Conservation (phyloP, 306 rosid species). For the Echinosophora koreensis region DNA sequence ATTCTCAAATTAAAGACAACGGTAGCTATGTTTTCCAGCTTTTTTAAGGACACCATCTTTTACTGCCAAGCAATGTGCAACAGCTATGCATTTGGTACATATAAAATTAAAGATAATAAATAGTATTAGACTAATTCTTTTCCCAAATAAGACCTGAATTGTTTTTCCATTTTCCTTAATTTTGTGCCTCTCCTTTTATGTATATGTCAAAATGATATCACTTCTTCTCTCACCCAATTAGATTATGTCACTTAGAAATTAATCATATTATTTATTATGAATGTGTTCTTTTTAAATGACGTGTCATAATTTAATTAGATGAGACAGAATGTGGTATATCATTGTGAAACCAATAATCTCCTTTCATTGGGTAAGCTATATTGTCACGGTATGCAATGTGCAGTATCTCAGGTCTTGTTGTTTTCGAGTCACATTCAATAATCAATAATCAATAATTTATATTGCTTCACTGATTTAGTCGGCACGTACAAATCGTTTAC, state of each 20-base stretch:
- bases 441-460: neutral
- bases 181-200: neutral
- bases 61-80: neutral
- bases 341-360: too few species aligned
- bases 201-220: neutral
- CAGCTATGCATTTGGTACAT: neutral
- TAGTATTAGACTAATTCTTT: neutral
- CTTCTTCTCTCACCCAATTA: too few species aligned
- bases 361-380: neutral
- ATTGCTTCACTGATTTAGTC: neutral
- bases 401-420: neutral
- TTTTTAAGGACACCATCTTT: neutral
- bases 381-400: neutral
- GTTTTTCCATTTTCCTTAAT: neutral
- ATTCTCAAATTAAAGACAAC: slow-evolving; percentile 29
- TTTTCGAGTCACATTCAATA: neutral
- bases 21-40: neutral
- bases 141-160: neutral
- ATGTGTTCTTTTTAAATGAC: too few species aligned
- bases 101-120: neutral
- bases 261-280: too few species aligned
- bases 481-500: neutral
- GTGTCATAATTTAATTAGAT: too few species aligned
- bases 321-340: too few species aligned
- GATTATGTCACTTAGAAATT: too few species aligned